phyloP scores from a whole-genome alignment of 331 rosid genomes.

The Prunus yedoensis region DNA sequence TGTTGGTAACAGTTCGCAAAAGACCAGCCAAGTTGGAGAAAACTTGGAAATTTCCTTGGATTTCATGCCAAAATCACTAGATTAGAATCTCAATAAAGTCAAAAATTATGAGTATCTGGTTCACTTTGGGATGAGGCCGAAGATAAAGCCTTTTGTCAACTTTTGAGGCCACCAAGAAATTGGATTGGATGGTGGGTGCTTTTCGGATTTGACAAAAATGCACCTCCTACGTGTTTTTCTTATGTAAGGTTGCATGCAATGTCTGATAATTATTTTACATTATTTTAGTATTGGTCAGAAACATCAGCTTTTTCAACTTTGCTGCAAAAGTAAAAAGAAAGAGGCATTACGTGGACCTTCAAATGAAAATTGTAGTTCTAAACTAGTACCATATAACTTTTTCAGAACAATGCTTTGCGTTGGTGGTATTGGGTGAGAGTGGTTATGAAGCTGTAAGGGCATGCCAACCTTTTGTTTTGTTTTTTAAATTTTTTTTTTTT shows the following conservation, averaged over 20 bases:
- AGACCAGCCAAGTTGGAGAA: neutral
- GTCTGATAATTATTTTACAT: neutral
- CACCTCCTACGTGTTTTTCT: slow-evolving; percentile 1
- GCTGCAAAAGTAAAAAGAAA: no score
- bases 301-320: neutral
- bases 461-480: no score
- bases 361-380: neutral
- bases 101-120: neutral
- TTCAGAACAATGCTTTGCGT: neutral
- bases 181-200: neutral
- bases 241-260: neutral
- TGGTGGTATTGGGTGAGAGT: neutral
- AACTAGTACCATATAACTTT: neutral
- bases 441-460: no score
- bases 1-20: neutral
- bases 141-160: neutral
- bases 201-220: neutral
- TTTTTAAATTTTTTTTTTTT: no score
- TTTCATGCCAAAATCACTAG: neutral
- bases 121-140: neutral
- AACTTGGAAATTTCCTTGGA: neutral
- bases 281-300: neutral
- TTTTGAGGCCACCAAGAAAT: slow-evolving; percentile 6
- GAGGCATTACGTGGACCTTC: neutral
- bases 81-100: neutral